A percentile compares a stretch with the other conserved stretches of the same genome.
Evolutionary conservation across 805 yeast species (phyloP).

Genomic region (Saturnispora halmiae): DNA sequence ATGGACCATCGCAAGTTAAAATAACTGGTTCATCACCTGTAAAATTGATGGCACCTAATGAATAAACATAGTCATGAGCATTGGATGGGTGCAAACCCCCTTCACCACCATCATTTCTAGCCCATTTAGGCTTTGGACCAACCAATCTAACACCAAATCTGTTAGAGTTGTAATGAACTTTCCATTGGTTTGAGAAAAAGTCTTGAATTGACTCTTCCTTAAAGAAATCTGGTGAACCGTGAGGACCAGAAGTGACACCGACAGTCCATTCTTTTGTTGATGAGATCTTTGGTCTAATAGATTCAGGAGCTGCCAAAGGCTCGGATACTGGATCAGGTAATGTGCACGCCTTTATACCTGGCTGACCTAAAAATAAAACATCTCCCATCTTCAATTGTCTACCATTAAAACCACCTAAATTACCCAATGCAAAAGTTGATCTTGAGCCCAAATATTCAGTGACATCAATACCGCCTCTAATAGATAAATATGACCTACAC

Average conservation of each 20-base stretch:
- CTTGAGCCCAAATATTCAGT: conserved; percentile 93
- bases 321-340: conserved; percentile 64
- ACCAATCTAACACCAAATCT: conserved; percentile 91
- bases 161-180: conserved; percentile 93
- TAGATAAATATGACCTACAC: conserved; percentile 82
- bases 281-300: conserved; percentile 45
- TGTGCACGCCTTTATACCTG: conserved; percentile 55
- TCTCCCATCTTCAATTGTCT: conserved; percentile 88
- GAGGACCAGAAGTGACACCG: conserved; percentile 96
- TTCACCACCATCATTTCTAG: conserved; percentile 92
- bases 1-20: conserved; percentile 94
- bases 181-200: conserved; percentile 77
- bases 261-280: conserved; percentile 61
- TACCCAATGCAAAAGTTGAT: conserved; percentile 90
- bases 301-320: conserved; percentile 49
- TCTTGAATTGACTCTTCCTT: conserved; percentile 60
- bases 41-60: conserved; percentile 92
- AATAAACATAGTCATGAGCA: conserved; percentile 94
- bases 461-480: conserved; percentile 90
- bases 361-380: conserved; percentile 77
- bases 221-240: conserved; percentile 95
- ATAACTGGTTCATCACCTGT: conserved; percentile 99
- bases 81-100: conserved; percentile 99
- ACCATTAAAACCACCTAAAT: conserved; percentile 91
- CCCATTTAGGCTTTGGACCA: conserved; percentile 97